phyloP scores from a whole-genome alignment of 2,329 filamentous ascomycete species.

The Fusarium pseudocircinatum region DNA sequence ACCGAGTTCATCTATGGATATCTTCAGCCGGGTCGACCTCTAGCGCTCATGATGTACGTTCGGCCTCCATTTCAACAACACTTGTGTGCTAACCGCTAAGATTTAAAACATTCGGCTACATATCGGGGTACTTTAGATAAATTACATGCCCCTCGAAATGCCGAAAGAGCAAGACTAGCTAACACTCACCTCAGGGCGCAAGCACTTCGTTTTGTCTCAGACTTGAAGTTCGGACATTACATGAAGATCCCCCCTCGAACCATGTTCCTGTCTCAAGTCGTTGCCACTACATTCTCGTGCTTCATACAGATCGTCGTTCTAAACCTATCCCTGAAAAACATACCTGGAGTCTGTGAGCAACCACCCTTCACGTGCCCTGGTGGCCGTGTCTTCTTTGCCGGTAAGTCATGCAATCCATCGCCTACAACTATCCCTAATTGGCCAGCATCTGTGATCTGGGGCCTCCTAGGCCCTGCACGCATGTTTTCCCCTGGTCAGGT shows the following conservation, averaged over 20 bases:
- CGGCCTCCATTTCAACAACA: not conserved
- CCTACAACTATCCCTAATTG: not conserved
- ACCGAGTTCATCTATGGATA: slow-evolving; percentile 81
- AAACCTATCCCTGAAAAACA: slow-evolving; percentile 68
- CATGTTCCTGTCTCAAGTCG: slow-evolving; percentile 73
- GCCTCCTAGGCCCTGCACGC: slow-evolving; percentile 69
- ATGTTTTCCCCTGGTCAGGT: slow-evolving; percentile 72
- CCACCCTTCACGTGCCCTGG: slow-evolving; percentile 70
- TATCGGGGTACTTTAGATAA: too few species aligned
- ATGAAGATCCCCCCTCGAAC: slow-evolving; percentile 75
- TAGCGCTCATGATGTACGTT: slow-evolving; percentile 76
- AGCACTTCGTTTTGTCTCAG: slow-evolving; percentile 70
- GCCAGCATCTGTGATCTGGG: slow-evolving; percentile 62
- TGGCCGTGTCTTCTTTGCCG: slow-evolving; percentile 71
- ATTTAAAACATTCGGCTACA: slow-evolving; percentile 53
- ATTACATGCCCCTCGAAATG: too few species aligned
- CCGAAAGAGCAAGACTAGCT: not conserved
- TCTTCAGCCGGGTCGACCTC: slow-evolving; percentile 75
- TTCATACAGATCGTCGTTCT: slow-evolving; percentile 73
- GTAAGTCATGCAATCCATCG: slow-evolving; percentile 46
- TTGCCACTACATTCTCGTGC: slow-evolving; percentile 72
- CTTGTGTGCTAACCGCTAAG: too few species aligned
- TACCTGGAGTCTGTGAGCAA: slow-evolving; percentile 73
- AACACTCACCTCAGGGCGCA: slow-evolving; percentile 56
- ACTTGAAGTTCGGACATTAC: slow-evolving; percentile 78